phyloP scores from a whole-genome alignment of 2,329 filamentous ascomycete genomes.

The Phialophora tarda region DNA sequence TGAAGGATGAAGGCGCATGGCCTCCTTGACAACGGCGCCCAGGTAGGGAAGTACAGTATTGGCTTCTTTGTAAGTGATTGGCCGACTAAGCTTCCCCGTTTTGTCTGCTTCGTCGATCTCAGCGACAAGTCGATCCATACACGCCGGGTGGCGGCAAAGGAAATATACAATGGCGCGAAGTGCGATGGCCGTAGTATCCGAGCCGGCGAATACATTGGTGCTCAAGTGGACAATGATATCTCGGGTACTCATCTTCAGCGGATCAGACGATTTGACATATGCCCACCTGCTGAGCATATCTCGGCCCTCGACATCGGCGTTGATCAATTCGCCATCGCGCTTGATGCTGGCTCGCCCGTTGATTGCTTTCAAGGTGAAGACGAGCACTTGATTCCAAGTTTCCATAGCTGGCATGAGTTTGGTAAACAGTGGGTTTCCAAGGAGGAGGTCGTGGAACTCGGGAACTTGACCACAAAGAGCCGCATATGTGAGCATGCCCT shows the following conservation, averaged over 20 bases:
- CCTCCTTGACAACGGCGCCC: constrained; percentile 32
- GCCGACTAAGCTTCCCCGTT: constrained; percentile 28
- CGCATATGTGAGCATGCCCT: constrained; percentile 42
- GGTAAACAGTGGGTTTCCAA: constrained; percentile 43
- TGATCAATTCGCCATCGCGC: constrained; percentile 41
- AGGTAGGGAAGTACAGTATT: constrained; percentile 32
- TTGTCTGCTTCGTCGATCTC: constrained; percentile 35
- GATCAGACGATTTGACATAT: constrained; percentile 41
- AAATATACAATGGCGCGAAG: constrained; percentile 68
- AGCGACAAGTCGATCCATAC: constrained; percentile 25
- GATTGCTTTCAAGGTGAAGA: constrained; percentile 45
- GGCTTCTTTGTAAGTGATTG: constrained; percentile 40
- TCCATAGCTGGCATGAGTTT: constrained; percentile 46
- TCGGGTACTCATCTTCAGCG: constrained; percentile 41
- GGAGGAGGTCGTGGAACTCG: constrained; percentile 40
- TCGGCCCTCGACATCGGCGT: constrained; percentile 31
- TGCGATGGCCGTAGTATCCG: constrained; percentile 36
- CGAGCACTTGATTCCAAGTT: constrained; percentile 44
- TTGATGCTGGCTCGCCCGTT: constrained; percentile 41
- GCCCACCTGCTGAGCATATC: constrained; percentile 45
- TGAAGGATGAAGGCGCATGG: constrained; percentile 38
- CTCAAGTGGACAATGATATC: constrained; percentile 43
- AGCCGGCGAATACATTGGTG: constrained; percentile 42
- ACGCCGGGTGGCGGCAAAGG: constrained; percentile 65
- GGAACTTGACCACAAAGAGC: constrained; percentile 42